Evolutionary conservation across 2,329 filamentous ascomycete species (phyloP).

Genomic region (Hymenotorrendiella dingleyae): DNA sequence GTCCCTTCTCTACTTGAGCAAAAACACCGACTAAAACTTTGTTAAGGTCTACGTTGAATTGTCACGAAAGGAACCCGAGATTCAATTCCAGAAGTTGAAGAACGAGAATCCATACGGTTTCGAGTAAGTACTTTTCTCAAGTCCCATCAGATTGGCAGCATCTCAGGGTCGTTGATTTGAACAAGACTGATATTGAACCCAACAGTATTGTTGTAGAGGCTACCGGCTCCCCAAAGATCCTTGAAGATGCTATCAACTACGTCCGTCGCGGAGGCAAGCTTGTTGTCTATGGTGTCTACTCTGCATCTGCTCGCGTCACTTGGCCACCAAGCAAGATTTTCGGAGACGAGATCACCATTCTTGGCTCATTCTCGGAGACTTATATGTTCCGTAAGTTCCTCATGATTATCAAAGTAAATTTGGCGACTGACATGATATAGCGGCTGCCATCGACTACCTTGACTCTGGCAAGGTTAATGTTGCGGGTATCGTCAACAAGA

Average conservation of each 20-base stretch:
- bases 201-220: slow-evolving; percentile 61
- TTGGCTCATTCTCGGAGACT: slow-evolving; percentile 68
- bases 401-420: too few relatives aligned
- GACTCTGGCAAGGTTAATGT: slow-evolving; percentile 57
- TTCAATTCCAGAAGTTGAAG: slow-evolving; percentile 58
- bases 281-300: slow-evolving; percentile 66
- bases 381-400: slow-evolving; percentile 60
- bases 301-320: slow-evolving; percentile 53
- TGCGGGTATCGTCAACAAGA: slow-evolving; percentile 66
- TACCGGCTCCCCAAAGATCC: slow-evolving; percentile 61
- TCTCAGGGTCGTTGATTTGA: background rate
- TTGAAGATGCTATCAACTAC: slow-evolving; percentile 67
- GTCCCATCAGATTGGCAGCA: slow-evolving; percentile 3
- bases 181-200: background rate
- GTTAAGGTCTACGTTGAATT: slow-evolving; percentile 42
- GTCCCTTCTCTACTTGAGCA: background rate
- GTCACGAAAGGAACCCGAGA: slow-evolving; percentile 46
- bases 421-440: too few relatives aligned
- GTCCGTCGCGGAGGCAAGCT: slow-evolving; percentile 66
- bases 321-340: slow-evolving; percentile 70
- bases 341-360: slow-evolving; percentile 62
- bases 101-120: slow-evolving; percentile 65
- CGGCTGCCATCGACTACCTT: slow-evolving; percentile 49
- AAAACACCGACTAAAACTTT: background rate
- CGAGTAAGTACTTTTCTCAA: slow-evolving; percentile 35